Percentiles rank a stretch among this genome's conserved stretches.
Conservation (phyloP, 2,329 filamentous ascomycete species). For the Alternaria ethzedia region DNA sequence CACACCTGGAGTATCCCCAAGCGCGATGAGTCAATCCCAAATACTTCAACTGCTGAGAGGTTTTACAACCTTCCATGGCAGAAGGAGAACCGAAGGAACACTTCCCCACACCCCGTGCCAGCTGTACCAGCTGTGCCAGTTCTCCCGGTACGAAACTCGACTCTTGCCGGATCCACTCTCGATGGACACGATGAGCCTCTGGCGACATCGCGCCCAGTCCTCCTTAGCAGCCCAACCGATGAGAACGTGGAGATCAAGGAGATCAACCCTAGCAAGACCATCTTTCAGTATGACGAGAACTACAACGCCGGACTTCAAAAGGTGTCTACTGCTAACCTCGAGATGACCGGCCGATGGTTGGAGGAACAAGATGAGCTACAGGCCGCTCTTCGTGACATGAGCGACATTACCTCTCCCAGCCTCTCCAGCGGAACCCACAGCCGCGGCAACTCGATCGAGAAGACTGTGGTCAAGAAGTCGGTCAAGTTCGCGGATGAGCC, state of each 20-base stretch:
- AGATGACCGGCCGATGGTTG: constrained; percentile 87
- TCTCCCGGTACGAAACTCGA: constrained; percentile 28
- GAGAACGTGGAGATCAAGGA: constrained; percentile 58
- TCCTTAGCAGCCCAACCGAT: constrained; percentile 36
- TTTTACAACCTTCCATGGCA: constrained; percentile 88
- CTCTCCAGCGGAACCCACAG: constrained; percentile 39
- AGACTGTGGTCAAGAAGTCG: constrained; percentile 67
- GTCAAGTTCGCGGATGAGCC: constrained; percentile 70
- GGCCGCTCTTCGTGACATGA: constrained; percentile 66
- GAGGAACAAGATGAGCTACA: constrained; percentile 80
- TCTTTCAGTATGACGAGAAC: constrained; percentile 74
- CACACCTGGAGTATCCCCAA: constrained; percentile 76
- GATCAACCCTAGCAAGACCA: constrained; percentile 68
- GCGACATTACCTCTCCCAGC: constrained; percentile 52
- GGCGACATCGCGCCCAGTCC: constrained; percentile 38
- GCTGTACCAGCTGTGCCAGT: constrained; percentile 24
- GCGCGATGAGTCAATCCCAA: constrained; percentile 63
- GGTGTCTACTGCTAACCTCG: constrained; percentile 74
- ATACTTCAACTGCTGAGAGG: constrained; percentile 87
- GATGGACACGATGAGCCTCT: constrained; percentile 42
- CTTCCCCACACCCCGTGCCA: constrained; percentile 24
- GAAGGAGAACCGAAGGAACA: constrained; percentile 51
- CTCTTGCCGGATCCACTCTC: constrained; percentile 43
- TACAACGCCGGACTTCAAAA: constrained; percentile 77
- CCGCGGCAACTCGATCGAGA: constrained; percentile 44